A percentile compares a stretch with the other conserved stretches of the same genome.
These are phyloP conservation scores for Cinnamomum chago DNA, from an alignment of 164 flowering plant species.

Conservation along the genomic window DNA sequence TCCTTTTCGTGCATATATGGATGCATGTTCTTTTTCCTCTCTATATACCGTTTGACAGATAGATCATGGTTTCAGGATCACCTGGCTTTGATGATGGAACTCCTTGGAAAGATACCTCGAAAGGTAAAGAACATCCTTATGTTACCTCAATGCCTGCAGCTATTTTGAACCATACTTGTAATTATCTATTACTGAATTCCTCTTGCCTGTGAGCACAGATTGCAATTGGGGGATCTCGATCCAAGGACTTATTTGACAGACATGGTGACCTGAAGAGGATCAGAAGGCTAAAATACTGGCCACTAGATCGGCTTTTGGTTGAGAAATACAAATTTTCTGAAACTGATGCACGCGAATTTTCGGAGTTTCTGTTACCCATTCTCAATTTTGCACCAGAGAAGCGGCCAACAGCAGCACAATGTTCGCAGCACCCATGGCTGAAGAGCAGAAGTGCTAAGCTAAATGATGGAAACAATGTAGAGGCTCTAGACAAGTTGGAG, in stretches of 20 bases:
- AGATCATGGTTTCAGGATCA: conserved; percentile 62
- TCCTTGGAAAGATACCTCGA: conserved; percentile 89
- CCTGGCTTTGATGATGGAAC: conserved; percentile 97
- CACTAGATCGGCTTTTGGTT: conserved; percentile 60
- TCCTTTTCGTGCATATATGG: no score
- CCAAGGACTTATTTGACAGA: conserved; percentile 84
- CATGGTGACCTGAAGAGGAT: conserved; percentile 93
- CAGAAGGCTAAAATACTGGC: conserved; percentile 66
- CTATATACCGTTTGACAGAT: background rate
- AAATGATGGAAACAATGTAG: conserved; percentile 25
- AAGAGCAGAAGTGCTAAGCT: conserved; percentile 19
- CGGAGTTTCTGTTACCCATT: conserved; percentile 69
- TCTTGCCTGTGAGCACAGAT: conserved; percentile 38
- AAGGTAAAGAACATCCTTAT: conserved; percentile 47
- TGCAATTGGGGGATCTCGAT: conserved; percentile 66
- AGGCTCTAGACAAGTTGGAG: conserved; percentile 32
- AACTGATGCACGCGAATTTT: conserved; percentile 65
- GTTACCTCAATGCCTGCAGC: background rate
- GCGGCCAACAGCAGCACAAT: conserved; percentile 84
- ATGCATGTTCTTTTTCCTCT: background rate
- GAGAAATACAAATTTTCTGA: conserved; percentile 65
- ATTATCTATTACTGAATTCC: conserved; percentile 7
- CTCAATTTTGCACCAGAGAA: conserved; percentile 91
- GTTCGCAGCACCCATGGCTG: conserved; percentile 87
- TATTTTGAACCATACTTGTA: background rate